Percentiles rank a stretch among this genome's conserved stretches.
phyloP scores from a whole-genome alignment of 2,329 filamentous ascomycete genomes.

The Chaetothyriales sp. region DNA sequence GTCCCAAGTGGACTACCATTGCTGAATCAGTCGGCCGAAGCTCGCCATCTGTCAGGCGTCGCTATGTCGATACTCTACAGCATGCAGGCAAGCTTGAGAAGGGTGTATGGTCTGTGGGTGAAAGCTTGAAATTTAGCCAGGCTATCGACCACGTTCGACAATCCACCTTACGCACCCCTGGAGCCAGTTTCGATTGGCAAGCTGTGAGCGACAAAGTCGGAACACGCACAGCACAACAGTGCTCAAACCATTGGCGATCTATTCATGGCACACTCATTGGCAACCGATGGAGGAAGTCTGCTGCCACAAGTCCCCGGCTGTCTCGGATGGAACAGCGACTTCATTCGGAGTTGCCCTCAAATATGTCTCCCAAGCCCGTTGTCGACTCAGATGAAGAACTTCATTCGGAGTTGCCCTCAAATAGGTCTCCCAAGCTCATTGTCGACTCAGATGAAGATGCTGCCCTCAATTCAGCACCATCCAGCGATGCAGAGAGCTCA shows the following conservation, averaged over 20 bases:
- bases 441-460: conserved; percentile 7
- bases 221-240: conserved; percentile 17
- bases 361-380: neutral
- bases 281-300: conserved; percentile 9
- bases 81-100: conserved; percentile 24
- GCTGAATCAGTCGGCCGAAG: conserved; percentile 26
- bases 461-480: neutral
- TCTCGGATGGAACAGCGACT: conserved; percentile 9
- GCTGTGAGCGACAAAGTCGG: conserved; percentile 15
- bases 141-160: conserved; percentile 16
- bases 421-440: neutral
- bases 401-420: neutral
- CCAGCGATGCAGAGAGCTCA: neutral
- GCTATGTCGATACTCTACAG: conserved; percentile 31
- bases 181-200: conserved; percentile 8
- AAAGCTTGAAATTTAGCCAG: conserved; percentile 20
- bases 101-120: conserved; percentile 27
- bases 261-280: conserved; percentile 8
- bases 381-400: conserved; percentile 5
- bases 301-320: conserved; percentile 7
- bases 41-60: conserved; percentile 29
- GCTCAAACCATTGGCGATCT: conserved; percentile 17
- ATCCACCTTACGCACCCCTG: neutral
- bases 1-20: conserved; percentile 26
- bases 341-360: neutral